A percentile compares a stretch with the other conserved stretches of the same genome.
Evolutionary conservation across 1,139 yeast genomes (phyloP).

Genomic region (Yamadazyma dendronema): DNA sequence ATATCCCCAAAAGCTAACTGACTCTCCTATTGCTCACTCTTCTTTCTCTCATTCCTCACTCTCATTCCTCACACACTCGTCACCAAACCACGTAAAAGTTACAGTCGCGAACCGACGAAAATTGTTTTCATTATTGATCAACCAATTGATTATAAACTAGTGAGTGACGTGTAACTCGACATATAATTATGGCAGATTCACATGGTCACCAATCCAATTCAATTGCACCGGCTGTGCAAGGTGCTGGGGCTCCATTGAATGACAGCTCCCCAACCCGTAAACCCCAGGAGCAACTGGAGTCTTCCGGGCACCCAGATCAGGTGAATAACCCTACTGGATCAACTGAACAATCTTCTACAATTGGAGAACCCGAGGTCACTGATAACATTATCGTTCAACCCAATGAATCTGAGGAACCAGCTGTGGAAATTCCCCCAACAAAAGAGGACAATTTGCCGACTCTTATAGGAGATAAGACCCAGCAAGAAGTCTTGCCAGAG

Average conservation of each 20-base stretch:
- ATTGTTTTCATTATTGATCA: background rate
- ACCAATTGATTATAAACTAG: background rate
- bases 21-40: too few species aligned
- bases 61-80: too few species aligned
- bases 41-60: too few species aligned
- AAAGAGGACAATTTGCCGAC: constrained; percentile 9
- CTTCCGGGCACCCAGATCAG: too few species aligned
- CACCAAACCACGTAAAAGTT: too few species aligned
- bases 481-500: constrained; percentile 10
- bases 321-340: too few species aligned
- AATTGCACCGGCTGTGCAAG: background rate
- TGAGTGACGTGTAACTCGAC: background rate
- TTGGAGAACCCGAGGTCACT: constrained; percentile 5
- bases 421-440: background rate
- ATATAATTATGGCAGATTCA: background rate
- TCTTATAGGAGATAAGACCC: constrained; percentile 13
- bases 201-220: background rate
- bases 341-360: background rate
- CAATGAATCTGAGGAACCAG: background rate
- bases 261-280: too few species aligned
- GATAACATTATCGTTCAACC: constrained; percentile 1
- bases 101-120: constrained; percentile 1
- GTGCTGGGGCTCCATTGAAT: too few species aligned
- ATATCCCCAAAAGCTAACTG: too few species aligned
- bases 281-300: too few species aligned